Conservation (phyloP, 1,139 yeast species). For the Taiozyma sp. region DNA sequence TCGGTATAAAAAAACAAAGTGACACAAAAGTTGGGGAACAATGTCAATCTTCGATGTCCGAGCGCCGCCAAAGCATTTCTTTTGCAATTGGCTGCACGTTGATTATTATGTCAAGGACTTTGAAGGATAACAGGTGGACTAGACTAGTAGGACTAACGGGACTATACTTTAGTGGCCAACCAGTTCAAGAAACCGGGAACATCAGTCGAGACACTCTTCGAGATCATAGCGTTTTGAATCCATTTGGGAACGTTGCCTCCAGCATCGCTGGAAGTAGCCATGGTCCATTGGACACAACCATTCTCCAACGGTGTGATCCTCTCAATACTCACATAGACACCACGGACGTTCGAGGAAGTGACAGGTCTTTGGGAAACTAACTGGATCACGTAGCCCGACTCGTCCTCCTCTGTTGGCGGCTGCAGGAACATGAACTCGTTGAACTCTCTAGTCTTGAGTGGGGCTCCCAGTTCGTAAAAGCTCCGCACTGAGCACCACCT, state of each 20-base stretch:
- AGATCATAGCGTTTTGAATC: constrained; percentile 50
- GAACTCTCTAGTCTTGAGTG: constrained; percentile 43
- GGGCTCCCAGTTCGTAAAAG: constrained; percentile 30
- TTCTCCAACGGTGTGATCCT: constrained; percentile 36
- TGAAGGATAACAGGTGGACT: too few species aligned
- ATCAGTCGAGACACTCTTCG: constrained; percentile 57
- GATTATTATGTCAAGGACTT: too few species aligned
- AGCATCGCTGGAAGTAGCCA: constrained; percentile 51
- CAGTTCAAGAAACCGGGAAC: constrained; percentile 59
- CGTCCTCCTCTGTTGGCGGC: constrained; percentile 25
- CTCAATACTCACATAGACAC: constrained; percentile 56
- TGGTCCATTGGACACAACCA: constrained; percentile 48
- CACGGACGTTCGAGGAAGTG: constrained; percentile 30
- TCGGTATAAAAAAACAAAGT: background rate
- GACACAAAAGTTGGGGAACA: constrained; percentile 1
- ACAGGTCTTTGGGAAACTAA: constrained; percentile 36
- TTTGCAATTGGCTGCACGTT: background rate
- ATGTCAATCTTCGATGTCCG: background rate
- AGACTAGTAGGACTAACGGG: too few species aligned
- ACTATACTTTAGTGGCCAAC: constrained; percentile 19
- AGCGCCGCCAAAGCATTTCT: background rate
- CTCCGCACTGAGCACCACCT: constrained; percentile 27
- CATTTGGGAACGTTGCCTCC: constrained; percentile 63
- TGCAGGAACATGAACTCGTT: constrained; percentile 48
- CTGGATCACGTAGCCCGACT: constrained; percentile 46